Evolutionary conservation across 2,329 filamentous ascomycete species (phyloP).

Genomic region (Trichoderma koningiopsis): DNA sequence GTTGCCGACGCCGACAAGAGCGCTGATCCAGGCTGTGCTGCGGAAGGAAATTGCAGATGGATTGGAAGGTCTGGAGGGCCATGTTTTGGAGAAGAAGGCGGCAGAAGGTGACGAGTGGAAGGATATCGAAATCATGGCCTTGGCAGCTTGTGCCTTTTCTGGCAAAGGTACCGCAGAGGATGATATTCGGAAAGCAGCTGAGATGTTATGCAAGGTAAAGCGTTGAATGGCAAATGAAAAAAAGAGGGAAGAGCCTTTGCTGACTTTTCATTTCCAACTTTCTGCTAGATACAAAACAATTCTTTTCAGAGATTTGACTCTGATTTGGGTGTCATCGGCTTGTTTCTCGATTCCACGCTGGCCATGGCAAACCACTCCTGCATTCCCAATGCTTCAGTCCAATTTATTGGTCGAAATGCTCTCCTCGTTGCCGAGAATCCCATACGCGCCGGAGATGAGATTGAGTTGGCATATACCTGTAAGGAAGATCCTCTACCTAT

Average conservation of each 20-base stretch:
- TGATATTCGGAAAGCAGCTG: constrained; percentile 45
- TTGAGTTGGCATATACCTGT: constrained; percentile 65
- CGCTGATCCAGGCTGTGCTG: constrained; percentile 54
- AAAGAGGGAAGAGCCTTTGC: background rate
- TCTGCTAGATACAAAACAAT: constrained; percentile 59
- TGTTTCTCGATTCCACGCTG: constrained; percentile 58
- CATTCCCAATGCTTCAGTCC: constrained; percentile 60
- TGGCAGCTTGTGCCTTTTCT: constrained; percentile 46
- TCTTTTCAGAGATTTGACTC: constrained; percentile 59
- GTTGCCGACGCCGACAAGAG: constrained; percentile 59
- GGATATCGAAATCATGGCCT: constrained; percentile 54
- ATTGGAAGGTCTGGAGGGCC: constrained; percentile 49
- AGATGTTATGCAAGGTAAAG: constrained; percentile 56
- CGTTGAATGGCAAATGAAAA: background rate
- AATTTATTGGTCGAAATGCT: constrained; percentile 55
- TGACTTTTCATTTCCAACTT: background rate
- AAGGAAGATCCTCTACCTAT: constrained; percentile 28
- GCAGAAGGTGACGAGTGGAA: constrained; percentile 42
- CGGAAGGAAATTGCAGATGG: constrained; percentile 39
- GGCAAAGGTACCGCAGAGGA: constrained; percentile 42
- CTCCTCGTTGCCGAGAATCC: constrained; percentile 52
- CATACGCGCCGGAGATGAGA: constrained; percentile 57
- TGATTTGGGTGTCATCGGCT: constrained; percentile 55
- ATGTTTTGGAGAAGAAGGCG: constrained; percentile 45
- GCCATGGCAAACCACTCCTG: constrained; percentile 67